These are phyloP conservation scores for Lupinus albus DNA, from an alignment of 306 rosid genomes.

Conservation along the genomic window DNA sequence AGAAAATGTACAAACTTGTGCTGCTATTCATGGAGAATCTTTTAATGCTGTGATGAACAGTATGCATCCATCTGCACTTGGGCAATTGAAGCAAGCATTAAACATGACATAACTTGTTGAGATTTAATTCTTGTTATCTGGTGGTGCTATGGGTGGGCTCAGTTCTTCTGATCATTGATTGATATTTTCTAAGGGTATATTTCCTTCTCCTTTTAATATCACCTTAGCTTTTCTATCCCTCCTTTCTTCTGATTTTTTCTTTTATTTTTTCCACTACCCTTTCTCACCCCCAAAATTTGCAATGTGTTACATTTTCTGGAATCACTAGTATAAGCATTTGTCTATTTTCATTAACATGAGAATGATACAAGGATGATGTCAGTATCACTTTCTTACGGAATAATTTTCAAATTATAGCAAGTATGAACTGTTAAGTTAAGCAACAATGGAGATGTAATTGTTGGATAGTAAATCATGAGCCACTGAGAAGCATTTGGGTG, in stretches of 20 bases:
- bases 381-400: not conserved
- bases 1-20: slow-evolving; percentile 89
- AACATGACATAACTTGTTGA: slow-evolving; percentile 65
- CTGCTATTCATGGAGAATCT: slow-evolving; percentile 90
- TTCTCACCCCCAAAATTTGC: not conserved
- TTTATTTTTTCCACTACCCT: not conserved
- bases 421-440: not conserved
- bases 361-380: not conserved
- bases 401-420: not conserved
- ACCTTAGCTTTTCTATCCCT: not conserved
- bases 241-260: not conserved
- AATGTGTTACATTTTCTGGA: not conserved
- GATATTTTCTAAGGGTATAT: slow-evolving; percentile 54
- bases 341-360: slow-evolving; percentile 19
- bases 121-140: slow-evolving; percentile 30
- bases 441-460: not conserved
- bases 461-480: not conserved
- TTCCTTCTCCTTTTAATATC: slow-evolving; percentile 13
- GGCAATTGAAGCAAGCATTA: slow-evolving; percentile 86
- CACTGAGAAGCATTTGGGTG: not conserved
- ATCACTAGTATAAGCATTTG: not conserved
- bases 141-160: slow-evolving; percentile 40
- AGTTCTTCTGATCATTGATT: slow-evolving; percentile 44
- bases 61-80: slow-evolving; percentile 86
- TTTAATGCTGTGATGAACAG: slow-evolving; percentile 74